A percentile compares a stretch with the other conserved stretches of the same genome.
Conservation (phyloP, 176 grass and related monocot genomes). For the Aechmea fasciata region DNA sequence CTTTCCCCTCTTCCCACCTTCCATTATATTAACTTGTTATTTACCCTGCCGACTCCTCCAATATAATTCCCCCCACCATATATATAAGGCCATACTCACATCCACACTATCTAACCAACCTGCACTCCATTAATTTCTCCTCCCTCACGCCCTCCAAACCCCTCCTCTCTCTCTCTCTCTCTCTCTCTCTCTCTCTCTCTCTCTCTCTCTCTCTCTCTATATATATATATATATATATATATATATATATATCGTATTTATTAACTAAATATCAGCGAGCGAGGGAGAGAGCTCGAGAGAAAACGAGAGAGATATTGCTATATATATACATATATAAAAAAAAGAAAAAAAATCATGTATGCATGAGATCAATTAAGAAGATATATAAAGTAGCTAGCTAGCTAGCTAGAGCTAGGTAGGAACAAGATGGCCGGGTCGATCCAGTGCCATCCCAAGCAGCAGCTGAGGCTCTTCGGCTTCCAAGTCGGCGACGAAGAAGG, state of each 20-base stretch:
- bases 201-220: too few species aligned
- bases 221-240: too few species aligned
- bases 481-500: background rate
- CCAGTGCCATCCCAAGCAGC: slow-evolving; percentile 1
- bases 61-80: background rate
- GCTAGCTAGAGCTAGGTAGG: background rate
- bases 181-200: too few species aligned
- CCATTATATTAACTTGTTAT: slow-evolving; percentile 1
- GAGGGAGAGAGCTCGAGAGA: too few species aligned
- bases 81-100: background rate
- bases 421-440: slow-evolving; percentile 7
- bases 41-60: background rate
- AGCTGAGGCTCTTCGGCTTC: slow-evolving; percentile 23
- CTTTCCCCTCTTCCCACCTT: background rate
- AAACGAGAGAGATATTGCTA: too few species aligned
- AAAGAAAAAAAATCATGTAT: background rate
- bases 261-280: too few species aligned
- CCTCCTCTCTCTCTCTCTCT: too few species aligned
- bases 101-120: too few species aligned
- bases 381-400: background rate
- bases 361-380: background rate
- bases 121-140: too few species aligned
- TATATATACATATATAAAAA: background rate
- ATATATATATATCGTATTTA: too few species aligned
- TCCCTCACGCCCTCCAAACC: too few species aligned